phyloP scores from a whole-genome alignment of 2,329 filamentous ascomycete genomes.

The Botrytis deweyae region DNA sequence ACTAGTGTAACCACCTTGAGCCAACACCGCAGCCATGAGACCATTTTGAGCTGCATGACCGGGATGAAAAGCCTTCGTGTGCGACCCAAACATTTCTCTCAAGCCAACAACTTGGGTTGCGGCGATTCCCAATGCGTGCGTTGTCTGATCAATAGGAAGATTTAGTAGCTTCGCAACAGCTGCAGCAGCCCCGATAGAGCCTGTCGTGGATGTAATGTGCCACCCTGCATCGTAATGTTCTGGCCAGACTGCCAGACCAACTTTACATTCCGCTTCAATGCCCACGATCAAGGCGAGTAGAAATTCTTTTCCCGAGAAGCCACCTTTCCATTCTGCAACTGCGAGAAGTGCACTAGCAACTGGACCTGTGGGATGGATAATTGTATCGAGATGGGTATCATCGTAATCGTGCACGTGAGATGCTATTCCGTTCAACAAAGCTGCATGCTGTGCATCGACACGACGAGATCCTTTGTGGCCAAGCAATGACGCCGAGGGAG shows the following conservation, averaged over 20 bases:
- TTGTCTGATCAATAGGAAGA: constrained; percentile 43
- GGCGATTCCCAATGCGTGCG: constrained; percentile 53
- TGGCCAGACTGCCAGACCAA: constrained; percentile 52
- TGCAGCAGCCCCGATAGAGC: constrained; percentile 53
- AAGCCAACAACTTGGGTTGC: constrained; percentile 54
- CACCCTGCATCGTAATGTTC: constrained; percentile 56
- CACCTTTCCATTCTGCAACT: constrained; percentile 44
- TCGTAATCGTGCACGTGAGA: constrained; percentile 58
- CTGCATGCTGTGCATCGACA: constrained; percentile 49
- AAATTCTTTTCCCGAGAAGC: constrained; percentile 48
- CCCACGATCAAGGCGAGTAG: constrained; percentile 52
- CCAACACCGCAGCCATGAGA: constrained; percentile 48
- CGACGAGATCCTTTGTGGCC: constrained; percentile 36
- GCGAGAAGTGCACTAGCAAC: constrained; percentile 52
- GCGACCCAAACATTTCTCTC: constrained; percentile 54
- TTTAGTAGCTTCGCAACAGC: constrained; percentile 50
- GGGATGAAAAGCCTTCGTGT: constrained; percentile 56
- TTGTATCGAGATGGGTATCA: constrained; percentile 55
- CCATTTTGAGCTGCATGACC: constrained; percentile 54
- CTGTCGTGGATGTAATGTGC: constrained; percentile 54
- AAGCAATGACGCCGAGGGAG: constrained; percentile 39
- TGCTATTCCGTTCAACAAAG: constrained; percentile 54
- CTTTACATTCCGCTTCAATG: constrained; percentile 53
- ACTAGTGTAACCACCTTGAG: constrained; percentile 50
- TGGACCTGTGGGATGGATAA: constrained; percentile 55